These are phyloP conservation scores for Podospora sp. DNA, from an alignment of 495 filamentous ascomycete species.

Conservation along the genomic window DNA sequence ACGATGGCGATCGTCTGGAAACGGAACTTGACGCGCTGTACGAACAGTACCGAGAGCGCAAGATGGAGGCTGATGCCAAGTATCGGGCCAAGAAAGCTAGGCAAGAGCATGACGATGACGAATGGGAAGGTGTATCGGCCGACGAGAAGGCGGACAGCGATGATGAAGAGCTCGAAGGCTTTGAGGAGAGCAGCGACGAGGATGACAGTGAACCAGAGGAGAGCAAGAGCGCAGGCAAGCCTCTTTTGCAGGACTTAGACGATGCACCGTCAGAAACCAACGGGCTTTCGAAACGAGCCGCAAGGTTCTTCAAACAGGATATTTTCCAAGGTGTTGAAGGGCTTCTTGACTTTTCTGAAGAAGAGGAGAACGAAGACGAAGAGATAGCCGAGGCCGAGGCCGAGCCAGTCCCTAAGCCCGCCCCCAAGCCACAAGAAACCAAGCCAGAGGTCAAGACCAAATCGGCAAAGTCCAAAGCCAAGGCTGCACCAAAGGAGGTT, in stretches of 20 bases:
- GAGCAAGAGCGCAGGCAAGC: conserved; percentile 34
- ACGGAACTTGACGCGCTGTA: conserved; percentile 84
- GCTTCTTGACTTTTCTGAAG: conserved; percentile 49
- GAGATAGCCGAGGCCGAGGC: conserved; percentile 53
- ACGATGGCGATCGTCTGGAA: conserved; percentile 81
- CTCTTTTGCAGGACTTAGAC: conserved; percentile 58
- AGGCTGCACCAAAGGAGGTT: background rate
- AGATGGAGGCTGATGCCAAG: conserved; percentile 78
- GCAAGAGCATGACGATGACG: conserved; percentile 78
- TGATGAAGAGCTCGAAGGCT: conserved; percentile 44
- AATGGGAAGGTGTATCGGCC: conserved; percentile 90
- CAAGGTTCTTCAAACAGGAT: conserved; percentile 91
- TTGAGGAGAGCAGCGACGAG: conserved; percentile 58
- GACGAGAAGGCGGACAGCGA: conserved; percentile 60
- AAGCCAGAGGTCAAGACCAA: conserved; percentile 20
- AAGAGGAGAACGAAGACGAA: conserved; percentile 54
- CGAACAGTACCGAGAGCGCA: conserved; percentile 78
- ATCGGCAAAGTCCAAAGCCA: conserved; percentile 22
- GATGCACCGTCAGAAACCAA: conserved; percentile 45
- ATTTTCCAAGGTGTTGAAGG: conserved; percentile 83
- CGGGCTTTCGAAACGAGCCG: conserved; percentile 77
- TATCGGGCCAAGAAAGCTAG: conserved; percentile 85
- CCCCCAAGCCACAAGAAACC: conserved; percentile 13
- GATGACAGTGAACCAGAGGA: conserved; percentile 57
- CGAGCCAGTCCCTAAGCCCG: too few species aligned